Base-by-base conservation (phyloP, 1,284 basidiomycete genomes). In the Cystobasidium slooffiae region DNA sequence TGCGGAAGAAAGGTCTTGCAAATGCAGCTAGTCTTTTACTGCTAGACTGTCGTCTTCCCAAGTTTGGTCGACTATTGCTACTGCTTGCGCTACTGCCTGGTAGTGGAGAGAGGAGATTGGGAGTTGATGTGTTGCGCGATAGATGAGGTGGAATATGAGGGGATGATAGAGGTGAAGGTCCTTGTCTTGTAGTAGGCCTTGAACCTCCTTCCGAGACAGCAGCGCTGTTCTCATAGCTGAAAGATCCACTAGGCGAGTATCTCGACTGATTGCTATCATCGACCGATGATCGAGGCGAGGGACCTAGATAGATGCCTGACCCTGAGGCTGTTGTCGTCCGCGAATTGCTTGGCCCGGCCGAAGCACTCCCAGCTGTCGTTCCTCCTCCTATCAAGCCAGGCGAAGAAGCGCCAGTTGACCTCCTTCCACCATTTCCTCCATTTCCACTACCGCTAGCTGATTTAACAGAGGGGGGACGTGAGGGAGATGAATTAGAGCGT, bases 31-130 rank as follows among this genome's bases (percentile, higher is more conserved):
- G 62, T 44, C 58, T 31, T 39, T 53, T 46, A 52, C 37, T 53
- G 37, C 49, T 55, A 18, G 70, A 73, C 18, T 58, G 62, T 22
- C 63, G 70, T 46, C 70, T 73, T 37, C 43, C 70, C 52, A 62
- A 41, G 31, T 9, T 22, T 6, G 70, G 70, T 43, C 70, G 47
- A 41, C 37, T 43, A 31, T 31, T 31, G 31, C 31, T 31, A 31
- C 31, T 31, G 14, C 44, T 62, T 37, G 61, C 44, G 12, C 59
- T 37, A n/a, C 22, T 47, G 24, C 37, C 56, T 66, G 44, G 64
- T 39, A 24, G 64, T 41, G 39, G 47, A 18, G 64, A 47, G 24
- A 52, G 64, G 37, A 55, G 44, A 63, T 41, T 63, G 16, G 61
- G 20, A 12, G 61, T n/a, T 37, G 59, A 62, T 18, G 41, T 6